These are phyloP conservation scores for Bolboschoenus planiculmis DNA, from an alignment of 176 grass and related monocot species.

Conservation along the genomic window DNA sequence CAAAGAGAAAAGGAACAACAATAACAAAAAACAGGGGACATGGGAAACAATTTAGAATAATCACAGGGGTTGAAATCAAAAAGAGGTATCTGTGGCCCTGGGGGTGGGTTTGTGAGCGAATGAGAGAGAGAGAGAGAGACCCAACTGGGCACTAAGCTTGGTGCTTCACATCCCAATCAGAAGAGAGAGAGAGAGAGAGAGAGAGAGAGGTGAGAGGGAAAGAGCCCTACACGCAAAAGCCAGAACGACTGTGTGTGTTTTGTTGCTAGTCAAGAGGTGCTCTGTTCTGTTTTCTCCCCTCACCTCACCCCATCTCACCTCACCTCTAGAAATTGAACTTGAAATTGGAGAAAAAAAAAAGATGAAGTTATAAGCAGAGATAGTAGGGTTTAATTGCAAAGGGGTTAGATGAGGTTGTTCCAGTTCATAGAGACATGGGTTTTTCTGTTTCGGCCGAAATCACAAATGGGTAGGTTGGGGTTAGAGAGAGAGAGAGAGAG, in stretches of 20 bases:
- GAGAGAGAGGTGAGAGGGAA: not conserved
- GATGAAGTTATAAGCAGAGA: not conserved
- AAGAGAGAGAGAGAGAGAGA: constrained; percentile 1
- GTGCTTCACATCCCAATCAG: constrained; percentile 25
- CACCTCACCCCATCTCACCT: not conserved
- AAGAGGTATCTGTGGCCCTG: not conserved
- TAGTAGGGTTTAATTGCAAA: constrained; percentile 19
- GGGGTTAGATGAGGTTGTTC: not conserved
- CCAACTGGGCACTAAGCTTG: constrained; percentile 16
- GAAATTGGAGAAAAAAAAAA: not conserved
- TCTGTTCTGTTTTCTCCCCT: constrained; percentile 7
- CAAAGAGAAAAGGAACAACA: constrained; percentile 26
- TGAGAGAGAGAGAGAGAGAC: not conserved
- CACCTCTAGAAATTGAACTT: not conserved
- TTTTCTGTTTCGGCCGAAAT: constrained; percentile 23
- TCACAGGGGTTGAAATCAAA: not conserved
- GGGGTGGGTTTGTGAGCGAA: not conserved
- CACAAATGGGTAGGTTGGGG: constrained; percentile 15
- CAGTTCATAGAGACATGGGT: constrained; percentile 32
- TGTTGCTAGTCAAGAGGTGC: not conserved
- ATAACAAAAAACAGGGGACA: constrained; percentile 3
- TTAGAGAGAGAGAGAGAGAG: constrained; percentile 21
- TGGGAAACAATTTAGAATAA: not conserved
- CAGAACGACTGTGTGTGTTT: not conserved
- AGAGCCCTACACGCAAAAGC: constrained; percentile 20